Evolutionary conservation across 164 flowering plant genomes (phyloP), one percentile per base, ranked within the genome.

Genomic region (Magnolia changhungtana): DNA sequence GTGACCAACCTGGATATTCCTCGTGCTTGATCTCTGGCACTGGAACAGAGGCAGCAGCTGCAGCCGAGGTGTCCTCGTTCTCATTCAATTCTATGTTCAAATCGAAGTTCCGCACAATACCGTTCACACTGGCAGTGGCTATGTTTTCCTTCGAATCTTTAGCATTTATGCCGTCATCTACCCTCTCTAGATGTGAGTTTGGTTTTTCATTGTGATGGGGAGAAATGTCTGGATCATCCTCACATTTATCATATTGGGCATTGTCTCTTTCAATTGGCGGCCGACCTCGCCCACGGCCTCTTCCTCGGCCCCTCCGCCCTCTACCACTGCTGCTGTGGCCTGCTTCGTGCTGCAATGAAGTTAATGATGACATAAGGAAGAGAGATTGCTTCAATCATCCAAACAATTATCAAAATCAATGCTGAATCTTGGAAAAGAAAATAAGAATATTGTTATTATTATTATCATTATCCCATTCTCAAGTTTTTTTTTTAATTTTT

Each of bases 271-370:
- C 95, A 19, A 79, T 45, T 29, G 84, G 72, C 24, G 88, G 79
- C n/a, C 77, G 71, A 24, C 71, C 71, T 51, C 97, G 81, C 4
- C 97, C 97, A 64, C 98, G 89, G 21, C 98, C 97, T 80, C 98
- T 82, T 75, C 97, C 97, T 73, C 98, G 85, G 2, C 98, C 98
- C 66, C 98, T 82, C n/a, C 97, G 88, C 14, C 98, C 97, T 79
- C 93, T 85, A 31, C 92, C 92, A 71, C 85, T 81, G 79, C 86
- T 83, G 75, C 79, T 64, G 31, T 85, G 93, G 72, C 84, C 80
- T 31, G 72, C 65, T 78, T 94, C 98, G 66, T 83, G 90, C 95
- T 90, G 89, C 80, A 81, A 72, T 18, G 18, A 16, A 29, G 29
- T 14, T 31, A 68, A 68, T 68, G 50, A 68, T 68, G 49, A 68